Percentiles rank a stretch among this genome's conserved stretches.
phyloP scores from a whole-genome alignment of 768 basidiomycete species.

The Mycena rosella region DNA sequence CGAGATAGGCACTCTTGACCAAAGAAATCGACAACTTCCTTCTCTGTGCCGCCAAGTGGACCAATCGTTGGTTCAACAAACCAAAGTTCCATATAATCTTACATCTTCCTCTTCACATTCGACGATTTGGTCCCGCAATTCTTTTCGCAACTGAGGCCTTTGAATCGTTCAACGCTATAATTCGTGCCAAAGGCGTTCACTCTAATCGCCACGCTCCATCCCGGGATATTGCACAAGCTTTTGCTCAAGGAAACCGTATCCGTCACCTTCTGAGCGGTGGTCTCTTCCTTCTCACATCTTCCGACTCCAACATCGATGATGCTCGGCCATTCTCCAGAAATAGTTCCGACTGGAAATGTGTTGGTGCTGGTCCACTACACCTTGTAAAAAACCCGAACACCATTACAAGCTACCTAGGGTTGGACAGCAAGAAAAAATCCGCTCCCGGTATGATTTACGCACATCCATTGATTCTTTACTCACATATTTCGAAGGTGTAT shows the following conservation, averaged over 20 bases:
- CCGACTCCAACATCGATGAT: neutral
- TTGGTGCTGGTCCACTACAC: no score
- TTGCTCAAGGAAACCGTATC: constrained; percentile 44
- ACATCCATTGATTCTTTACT: no score
- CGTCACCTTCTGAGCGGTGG: constrained; percentile 45
- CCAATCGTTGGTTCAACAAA: constrained; percentile 54
- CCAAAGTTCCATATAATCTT: constrained; percentile 58
- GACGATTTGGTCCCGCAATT: constrained; percentile 56
- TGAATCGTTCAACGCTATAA: constrained; percentile 46
- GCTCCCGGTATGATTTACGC: no score
- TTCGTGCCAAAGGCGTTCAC: constrained; percentile 48
- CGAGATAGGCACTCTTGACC: constrained; percentile 42
- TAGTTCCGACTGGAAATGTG: no score
- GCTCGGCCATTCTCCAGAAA: no score
- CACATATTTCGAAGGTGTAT: constrained; percentile 5
- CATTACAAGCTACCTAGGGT: constrained; percentile 6
- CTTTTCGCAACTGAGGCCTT: constrained; percentile 55
- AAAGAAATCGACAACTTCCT: constrained; percentile 53
- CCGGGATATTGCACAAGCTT: constrained; percentile 44
- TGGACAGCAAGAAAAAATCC: no score
- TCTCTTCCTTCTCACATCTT: neutral
- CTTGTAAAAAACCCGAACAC: no score
- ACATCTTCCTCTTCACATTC: constrained; percentile 53
- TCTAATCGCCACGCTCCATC: constrained; percentile 51
- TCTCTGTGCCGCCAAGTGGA: constrained; percentile 44